Evolutionary conservation across 2,329 filamentous ascomycete species (phyloP), one percentile per base, ranked within the genome.

Genomic region (Scopulariopsis brevicaulis): DNA sequence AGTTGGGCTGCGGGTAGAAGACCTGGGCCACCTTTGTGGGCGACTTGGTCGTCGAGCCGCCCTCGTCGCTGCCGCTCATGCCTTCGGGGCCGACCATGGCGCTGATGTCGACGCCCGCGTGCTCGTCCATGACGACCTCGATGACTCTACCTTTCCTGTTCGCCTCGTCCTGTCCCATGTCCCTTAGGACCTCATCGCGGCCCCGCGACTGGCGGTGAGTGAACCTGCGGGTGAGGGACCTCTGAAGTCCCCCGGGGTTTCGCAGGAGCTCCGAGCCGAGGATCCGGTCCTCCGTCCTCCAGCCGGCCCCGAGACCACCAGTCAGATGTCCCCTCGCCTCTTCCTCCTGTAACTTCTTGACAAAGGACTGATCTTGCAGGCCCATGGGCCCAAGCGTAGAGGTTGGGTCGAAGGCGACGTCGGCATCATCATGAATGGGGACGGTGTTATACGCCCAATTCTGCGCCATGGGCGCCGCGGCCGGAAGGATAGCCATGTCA

Each of bases 1-100:
- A 87, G 66, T 87, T 80, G 2, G 82, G 80, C 59, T 82, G 79
- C 0, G 83, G 82, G 61, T 82, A 85, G 62, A 83, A 84, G 0
- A 83, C 69, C 58, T 81, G 72, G 0, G 74, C 74, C 56, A 56
- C 53, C 58, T 71, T 68, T 18, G 69, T 66, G 28, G 4, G 28
- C 28, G 8, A 32, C 28, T 32, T 32, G 43, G 68, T 69, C n/a
- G 63, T 62, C 3, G 71, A 67, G 70, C 74, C 15, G 11, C 66
- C 64, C 52, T 67, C 63, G 5, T 66, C 64, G 20, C 65, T 61
- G 32, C 62, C 53, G 8, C 60, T 63, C 34, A 55, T 20, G 6
- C 53, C 57, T 12, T 65, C 64, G 2, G 75, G 74, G 1, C 79
- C 79, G 4, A 74, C 71, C 63, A 82, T 74, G 48, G 72, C 71